A percentile compares a stretch with the other conserved stretches of the same genome.
phyloP scores from a whole-genome alignment of 2,329 filamentous ascomycete genomes.

The Penicillium sp. region DNA sequence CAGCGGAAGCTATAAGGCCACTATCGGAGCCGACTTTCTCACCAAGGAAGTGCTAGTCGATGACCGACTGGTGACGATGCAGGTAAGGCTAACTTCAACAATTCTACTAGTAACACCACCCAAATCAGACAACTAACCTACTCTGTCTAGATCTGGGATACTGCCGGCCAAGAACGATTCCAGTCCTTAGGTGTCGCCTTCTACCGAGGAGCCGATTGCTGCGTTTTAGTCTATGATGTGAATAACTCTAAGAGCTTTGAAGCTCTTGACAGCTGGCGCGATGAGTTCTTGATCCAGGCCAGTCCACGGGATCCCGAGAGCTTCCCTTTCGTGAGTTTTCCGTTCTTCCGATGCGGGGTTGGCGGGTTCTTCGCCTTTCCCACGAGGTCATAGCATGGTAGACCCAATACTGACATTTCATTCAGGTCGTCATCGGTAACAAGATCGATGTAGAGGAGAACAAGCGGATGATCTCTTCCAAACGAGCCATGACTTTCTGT shows the following conservation, averaged over 20 bases:
- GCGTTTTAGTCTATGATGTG: conserved; percentile 95
- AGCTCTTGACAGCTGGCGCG: conserved; percentile 95
- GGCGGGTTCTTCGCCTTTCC: background rate
- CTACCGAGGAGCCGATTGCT: conserved; percentile 96
- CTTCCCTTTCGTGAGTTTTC: conserved; percentile 85
- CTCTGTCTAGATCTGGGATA: conserved; percentile 81
- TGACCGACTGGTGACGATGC: conserved; percentile 97
- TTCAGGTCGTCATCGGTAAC: conserved; percentile 88
- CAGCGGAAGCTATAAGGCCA: conserved; percentile 99
- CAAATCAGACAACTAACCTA: background rate
- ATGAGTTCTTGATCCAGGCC: conserved; percentile 97
- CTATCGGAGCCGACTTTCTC: conserved; percentile 96
- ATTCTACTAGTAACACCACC: background rate
- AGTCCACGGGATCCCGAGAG: conserved; percentile 94
- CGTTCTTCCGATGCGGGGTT: background rate
- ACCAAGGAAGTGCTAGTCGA: conserved; percentile 98
- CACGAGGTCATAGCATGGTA: background rate
- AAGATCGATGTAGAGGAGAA: conserved; percentile 99
- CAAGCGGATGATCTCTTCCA: conserved; percentile 94
- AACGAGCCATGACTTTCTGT: conserved; percentile 95
- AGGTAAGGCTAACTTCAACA: conserved; percentile 57
- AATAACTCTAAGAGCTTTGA: conserved; percentile 99
- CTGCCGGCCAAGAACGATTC: conserved; percentile 94
- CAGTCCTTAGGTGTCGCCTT: conserved; percentile 97
- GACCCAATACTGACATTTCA: conserved; percentile 9